Evolutionary conservation across 148 eudicot genomes (phyloP), one percentile per base, ranked within the genome.

Genomic region (Diospyros kaki): DNA sequence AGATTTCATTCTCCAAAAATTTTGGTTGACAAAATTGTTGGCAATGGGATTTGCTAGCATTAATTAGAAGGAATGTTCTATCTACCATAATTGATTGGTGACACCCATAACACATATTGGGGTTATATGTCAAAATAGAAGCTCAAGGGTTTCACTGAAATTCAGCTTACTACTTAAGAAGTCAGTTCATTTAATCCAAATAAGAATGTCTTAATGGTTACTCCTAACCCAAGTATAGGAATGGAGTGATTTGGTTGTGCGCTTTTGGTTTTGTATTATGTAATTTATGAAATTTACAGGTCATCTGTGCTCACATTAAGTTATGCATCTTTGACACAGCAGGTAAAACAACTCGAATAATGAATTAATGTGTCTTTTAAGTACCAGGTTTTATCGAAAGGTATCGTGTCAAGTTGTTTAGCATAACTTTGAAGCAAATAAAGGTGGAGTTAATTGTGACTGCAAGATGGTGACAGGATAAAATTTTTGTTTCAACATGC

Each of bases 401-500:
- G 9, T 63, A 67, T 46, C 9, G 14, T 28, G 8, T 48, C 38
- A 38, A 14, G 18, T n/a, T 12, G 11, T 13, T 11, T 58, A 59
- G 39, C 66, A 60, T 10, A 0, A 7, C 44, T 64, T 44, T 45
- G 28, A 43, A 43, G 52, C 11, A 45, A 61, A 11, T 41, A n/a
- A 4, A 73, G 39, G 48, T 50, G 48, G 6, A 41, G 53, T 56
- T 55, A 3, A 43, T 17, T 13, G 39, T 41, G 64, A 18, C 15
- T 65, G 65, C n/a, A 10, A 71, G 64, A 14, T 71, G 52, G 41
- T 13, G 40, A n/a, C 4, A 12, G 12, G 11, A 3, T 11, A 18
- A 13, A 39, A 69, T 3, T 53, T 71, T 69, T 71, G 73, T 43
- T 50, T 71, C 39, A 6, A 18, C 51, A 41, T 71, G 40, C 63